Conservation (phyloP, 176 grass and related monocot species). For the Phyllostachys edulis region DNA sequence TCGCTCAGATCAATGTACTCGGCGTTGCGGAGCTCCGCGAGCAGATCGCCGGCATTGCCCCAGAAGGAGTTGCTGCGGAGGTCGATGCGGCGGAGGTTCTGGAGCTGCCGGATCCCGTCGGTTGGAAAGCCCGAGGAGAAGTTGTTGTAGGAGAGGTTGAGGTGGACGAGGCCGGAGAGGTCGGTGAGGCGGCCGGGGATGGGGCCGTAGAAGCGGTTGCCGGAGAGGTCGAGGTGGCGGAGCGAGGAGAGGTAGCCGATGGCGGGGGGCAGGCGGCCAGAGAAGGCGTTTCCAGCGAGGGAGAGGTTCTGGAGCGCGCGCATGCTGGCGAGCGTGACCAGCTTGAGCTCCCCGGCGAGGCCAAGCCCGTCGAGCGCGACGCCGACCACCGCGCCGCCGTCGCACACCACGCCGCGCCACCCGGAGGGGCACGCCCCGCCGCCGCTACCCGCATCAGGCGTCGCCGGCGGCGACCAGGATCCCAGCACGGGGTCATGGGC, state of each 20-base stretch:
- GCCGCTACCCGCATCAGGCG: conserved; percentile 26
- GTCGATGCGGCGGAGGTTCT: conserved; percentile 88
- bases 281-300: conserved; percentile 92
- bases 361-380: conserved; percentile 66
- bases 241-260: conserved; percentile 71
- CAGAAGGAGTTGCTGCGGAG: conserved; percentile 76
- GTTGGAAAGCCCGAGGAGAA: conserved; percentile 80
- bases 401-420: conserved; percentile 78
- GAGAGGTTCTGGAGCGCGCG: conserved; percentile 64
- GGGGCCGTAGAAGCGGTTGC: conserved; percentile 88
- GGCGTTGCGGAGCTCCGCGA: conserved; percentile 64
- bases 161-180: conserved; percentile 67
- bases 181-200: conserved; percentile 75
- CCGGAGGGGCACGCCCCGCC: conserved; percentile 38
- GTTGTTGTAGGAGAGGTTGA: conserved; percentile 90
- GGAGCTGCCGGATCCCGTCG: conserved; percentile 77
- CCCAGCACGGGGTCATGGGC: conserved; percentile 40
- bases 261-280: conserved; percentile 82
- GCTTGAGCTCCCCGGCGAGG: conserved; percentile 86
- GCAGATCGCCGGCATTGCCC: conserved; percentile 68
- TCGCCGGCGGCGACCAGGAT: conserved; percentile 54
- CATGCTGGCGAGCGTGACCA: conserved; percentile 62
- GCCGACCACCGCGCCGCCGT: conserved; percentile 60
- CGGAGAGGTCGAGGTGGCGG: conserved; percentile 77
- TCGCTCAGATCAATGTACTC: conserved; percentile 81